Base-by-base conservation (phyloP, 345 rosid species). In the Gossypium ekmanianum region DNA sequence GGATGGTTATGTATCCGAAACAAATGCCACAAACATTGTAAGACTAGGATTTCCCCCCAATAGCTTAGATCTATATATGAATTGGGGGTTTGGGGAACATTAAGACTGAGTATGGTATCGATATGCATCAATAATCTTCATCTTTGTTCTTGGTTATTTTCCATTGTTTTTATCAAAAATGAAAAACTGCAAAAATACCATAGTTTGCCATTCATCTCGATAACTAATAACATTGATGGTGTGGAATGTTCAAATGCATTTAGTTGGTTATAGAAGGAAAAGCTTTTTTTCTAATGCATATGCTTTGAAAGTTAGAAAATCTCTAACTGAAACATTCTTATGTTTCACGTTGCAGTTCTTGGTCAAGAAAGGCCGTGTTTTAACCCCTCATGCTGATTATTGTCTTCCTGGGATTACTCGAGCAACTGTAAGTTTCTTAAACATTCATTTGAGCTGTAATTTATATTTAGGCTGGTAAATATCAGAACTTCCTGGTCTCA, bases 381-480 rank as follows among this genome's bases (percentile, higher is more conserved):
- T 85, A 73, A 92, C 94, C 26, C 97, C 98, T 61, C 94, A 90
- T 57, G 94, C 96, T 52, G 98, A 94, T 85, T 92, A 87, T 80
- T 94, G 98, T 82, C 98, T 92, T 72, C 94, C 98, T 43, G 97
- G 98, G 47, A 90, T 92, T 78, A 94, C 96, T 50, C 81, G 93
- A 87, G 90, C 93, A 59, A 88, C 96, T 45, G 97, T 94, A 83
- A 86, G 94, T 77, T 77, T 13, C 68, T 34, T 68, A 57, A 48
- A 67, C 58, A 47, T 77, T 63, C 26, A 7, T 68, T 55, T 57
- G 73, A 22, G 26, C 26, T 20, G 44, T 61, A 73, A 47, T 67
- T 43, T 68, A 24, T 13, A 7, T 67, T 18, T 1, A 34, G n/a
- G 54, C 16, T 3, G 17, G 8, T 62, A 29, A 70, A 58, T n/a